These are phyloP conservation scores for Mrakia hoshinonis DNA, from an alignment of 768 basidiomycete species.

Conservation along the genomic window DNA sequence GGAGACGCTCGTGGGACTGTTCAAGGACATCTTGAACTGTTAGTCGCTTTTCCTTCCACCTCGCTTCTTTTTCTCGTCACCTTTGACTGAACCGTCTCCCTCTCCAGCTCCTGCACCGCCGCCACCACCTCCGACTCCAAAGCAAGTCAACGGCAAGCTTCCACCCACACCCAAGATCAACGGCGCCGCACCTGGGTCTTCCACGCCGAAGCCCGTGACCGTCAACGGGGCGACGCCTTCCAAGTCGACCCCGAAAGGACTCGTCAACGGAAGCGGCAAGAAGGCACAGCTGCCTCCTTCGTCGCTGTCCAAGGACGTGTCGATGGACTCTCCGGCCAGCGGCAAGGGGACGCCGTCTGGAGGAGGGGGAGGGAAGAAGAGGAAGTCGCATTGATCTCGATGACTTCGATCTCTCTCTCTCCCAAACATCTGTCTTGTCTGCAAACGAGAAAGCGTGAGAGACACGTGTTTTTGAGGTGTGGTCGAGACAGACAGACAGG, in stretches of 20 bases:
- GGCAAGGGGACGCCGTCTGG: conserved; percentile 13
- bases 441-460: not conserved
- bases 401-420: not conserved
- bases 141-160: conserved; percentile 10
- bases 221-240: not conserved
- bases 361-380: conserved; percentile 22
- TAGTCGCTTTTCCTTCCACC: not conserved
- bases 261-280: not conserved
- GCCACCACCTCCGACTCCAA: not conserved
- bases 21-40: conserved; percentile 19
- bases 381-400: conserved; percentile 17
- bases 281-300: not conserved
- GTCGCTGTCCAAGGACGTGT: not conserved
- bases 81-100: not conserved
- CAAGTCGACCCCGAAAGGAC: not conserved
- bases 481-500: no score
- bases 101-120: not conserved
- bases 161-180: not conserved
- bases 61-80: not conserved
- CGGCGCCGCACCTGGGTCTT: not conserved
- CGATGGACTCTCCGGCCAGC: not conserved
- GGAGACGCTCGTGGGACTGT: conserved; percentile 5
- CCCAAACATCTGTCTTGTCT: not conserved
- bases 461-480: not conserved
- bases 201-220: not conserved